Percentiles rank a stretch among this genome's conserved stretches.
Conservation (phyloP, 371 early-diverging fungal genomes). For the Rhizopus delemar region DNA sequence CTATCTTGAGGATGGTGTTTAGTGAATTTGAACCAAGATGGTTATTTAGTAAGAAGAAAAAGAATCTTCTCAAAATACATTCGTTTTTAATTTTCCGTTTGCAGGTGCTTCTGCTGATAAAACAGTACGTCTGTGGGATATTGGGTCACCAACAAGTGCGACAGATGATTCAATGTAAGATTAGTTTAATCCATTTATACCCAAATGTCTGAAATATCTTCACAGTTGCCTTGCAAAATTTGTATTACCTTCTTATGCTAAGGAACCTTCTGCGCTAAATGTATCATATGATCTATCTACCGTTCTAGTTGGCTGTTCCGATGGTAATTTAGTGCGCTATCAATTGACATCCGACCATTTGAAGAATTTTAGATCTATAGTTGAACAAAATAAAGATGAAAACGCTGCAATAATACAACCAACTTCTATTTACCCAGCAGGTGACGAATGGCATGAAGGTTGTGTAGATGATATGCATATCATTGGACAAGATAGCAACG, state of each 20-base stretch:
- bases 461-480: slow-evolving; percentile 57
- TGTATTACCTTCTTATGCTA: slow-evolving; percentile 16
- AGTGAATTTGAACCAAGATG: slow-evolving; percentile 51
- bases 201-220: neutral
- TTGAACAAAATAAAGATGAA: neutral
- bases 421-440: slow-evolving; percentile 41
- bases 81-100: neutral
- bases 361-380: neutral
- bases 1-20: slow-evolving; percentile 48
- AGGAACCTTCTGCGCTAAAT: slow-evolving; percentile 32
- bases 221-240: slow-evolving; percentile 45
- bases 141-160: slow-evolving; percentile 43
- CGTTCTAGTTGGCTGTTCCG: slow-evolving; percentile 35
- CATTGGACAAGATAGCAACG: slow-evolving; percentile 30
- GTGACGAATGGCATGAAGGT: slow-evolving; percentile 64
- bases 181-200: neutral
- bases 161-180: slow-evolving; percentile 35
- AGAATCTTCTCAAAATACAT: neutral
- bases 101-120: slow-evolving; percentile 57
- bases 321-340: slow-evolving; percentile 36
- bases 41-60: slow-evolving; percentile 50
- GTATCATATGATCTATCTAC: slow-evolving; percentile 29
- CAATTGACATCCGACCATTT: slow-evolving; percentile 9
- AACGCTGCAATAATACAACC: slow-evolving; percentile 12
- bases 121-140: slow-evolving; percentile 62